Conservation (phyloP, 2,329 filamentous ascomycete genomes). For the Fusarium sp. region DNA sequence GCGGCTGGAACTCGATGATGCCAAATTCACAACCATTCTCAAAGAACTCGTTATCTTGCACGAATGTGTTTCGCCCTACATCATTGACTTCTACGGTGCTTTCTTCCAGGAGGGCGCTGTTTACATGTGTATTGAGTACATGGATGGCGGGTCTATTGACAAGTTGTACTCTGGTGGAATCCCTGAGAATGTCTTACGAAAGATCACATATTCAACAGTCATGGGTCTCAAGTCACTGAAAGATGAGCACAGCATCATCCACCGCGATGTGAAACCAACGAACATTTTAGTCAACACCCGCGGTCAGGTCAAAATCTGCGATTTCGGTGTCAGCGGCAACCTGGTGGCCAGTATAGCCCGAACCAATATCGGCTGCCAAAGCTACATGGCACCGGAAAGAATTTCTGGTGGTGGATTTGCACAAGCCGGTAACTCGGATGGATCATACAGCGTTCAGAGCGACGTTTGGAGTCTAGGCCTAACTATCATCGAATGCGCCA, state of each 20-base stretch:
- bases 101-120: conserved; percentile 99
- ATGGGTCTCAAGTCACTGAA: conserved; percentile 94
- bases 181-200: conserved; percentile 87
- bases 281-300: conserved; percentile 93
- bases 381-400: conserved; percentile 98
- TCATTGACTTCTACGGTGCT: conserved; percentile 98
- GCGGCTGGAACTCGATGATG: conserved; percentile 92
- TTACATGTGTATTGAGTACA: conserved; percentile 99
- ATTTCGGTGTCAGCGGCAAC: conserved; percentile 97
- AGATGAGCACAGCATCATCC: conserved; percentile 99
- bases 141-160: conserved; percentile 98
- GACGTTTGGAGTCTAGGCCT: conserved; percentile 98
- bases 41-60: conserved; percentile 98
- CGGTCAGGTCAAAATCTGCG: conserved; percentile 97
- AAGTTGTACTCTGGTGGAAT: conserved; percentile 94
- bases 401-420: conserved; percentile 90
- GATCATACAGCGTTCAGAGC: conserved; percentile 97
- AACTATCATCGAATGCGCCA: conserved; percentile 95
- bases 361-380: conserved; percentile 99
- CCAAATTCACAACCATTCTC: conserved; percentile 96
- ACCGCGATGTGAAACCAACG: conserved; percentile 98
- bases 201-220: conserved; percentile 90
- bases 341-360: conserved; percentile 97
- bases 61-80: conserved; percentile 94
- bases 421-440: conserved; percentile 77